These are phyloP conservation scores for Penicillium sp. DNA, from an alignment of 2,329 filamentous ascomycete species.

Conservation along the genomic window DNA sequence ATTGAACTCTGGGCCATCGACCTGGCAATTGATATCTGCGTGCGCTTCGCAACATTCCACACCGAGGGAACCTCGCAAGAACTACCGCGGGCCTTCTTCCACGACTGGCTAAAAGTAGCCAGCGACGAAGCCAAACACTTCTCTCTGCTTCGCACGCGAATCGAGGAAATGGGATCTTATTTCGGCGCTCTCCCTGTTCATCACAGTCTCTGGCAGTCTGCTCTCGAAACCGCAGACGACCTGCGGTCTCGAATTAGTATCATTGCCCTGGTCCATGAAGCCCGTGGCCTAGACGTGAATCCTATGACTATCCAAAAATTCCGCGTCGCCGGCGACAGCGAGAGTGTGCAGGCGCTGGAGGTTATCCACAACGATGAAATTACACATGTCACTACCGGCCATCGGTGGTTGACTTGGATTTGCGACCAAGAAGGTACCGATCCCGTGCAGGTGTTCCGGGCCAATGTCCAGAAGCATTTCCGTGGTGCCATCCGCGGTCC, in stretches of 20 bases:
- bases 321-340: slow-evolving; percentile 44
- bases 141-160: slow-evolving; percentile 49
- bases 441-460: slow-evolving; percentile 51
- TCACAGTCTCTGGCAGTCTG: slow-evolving; percentile 52
- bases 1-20: slow-evolving; percentile 56
- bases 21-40: slow-evolving; percentile 53
- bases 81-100: slow-evolving; percentile 51
- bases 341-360: slow-evolving; percentile 48
- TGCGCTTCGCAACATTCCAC: slow-evolving; percentile 51
- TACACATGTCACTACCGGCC: slow-evolving; percentile 54
- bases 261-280: slow-evolving; percentile 54
- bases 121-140: slow-evolving; percentile 56
- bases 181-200: slow-evolving; percentile 53
- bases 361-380: slow-evolving; percentile 56
- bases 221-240: slow-evolving; percentile 48
- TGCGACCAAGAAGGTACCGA: slow-evolving; percentile 51
- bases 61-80: slow-evolving; percentile 33
- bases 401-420: slow-evolving; percentile 54
- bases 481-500: slow-evolving; percentile 48
- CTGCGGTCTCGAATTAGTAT: slow-evolving; percentile 52
- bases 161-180: slow-evolving; percentile 51
- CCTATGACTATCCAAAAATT: slow-evolving; percentile 55
- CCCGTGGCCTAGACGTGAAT: slow-evolving; percentile 53
- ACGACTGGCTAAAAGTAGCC: slow-evolving; percentile 55
- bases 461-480: slow-evolving; percentile 50